Conservation (phyloP, 164 flowering plant species). For the Hamamelis virginiana region DNA sequence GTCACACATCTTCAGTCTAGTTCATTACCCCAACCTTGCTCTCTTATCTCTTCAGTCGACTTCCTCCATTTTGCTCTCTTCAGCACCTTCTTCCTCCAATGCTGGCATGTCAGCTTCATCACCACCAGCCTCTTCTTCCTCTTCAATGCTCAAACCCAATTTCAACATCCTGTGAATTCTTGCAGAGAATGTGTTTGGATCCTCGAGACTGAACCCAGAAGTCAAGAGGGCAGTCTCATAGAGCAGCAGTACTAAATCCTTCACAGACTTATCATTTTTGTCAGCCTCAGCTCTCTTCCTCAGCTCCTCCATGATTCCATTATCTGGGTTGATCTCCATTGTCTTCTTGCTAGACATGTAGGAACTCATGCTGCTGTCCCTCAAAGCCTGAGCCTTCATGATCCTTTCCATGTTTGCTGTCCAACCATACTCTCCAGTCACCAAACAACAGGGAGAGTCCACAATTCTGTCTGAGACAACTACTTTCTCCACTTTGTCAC, state of each 20-base stretch:
- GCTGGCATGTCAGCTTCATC: slow-evolving; percentile 59
- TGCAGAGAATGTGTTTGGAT: slow-evolving; percentile 59
- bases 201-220: slow-evolving; percentile 74
- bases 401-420: slow-evolving; percentile 75
- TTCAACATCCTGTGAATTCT: slow-evolving; percentile 80
- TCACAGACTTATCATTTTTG: slow-evolving; percentile 67
- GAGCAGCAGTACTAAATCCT: slow-evolving; percentile 57
- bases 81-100: slow-evolving; percentile 52
- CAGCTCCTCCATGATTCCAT: slow-evolving; percentile 72
- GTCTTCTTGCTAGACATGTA: slow-evolving; percentile 87
- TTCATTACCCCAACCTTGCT: too few species aligned
- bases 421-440: slow-evolving; percentile 75
- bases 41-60: slow-evolving; percentile 35
- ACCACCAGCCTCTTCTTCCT: slow-evolving; percentile 45
- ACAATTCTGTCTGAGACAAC: slow-evolving; percentile 72
- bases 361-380: slow-evolving; percentile 66
- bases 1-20: too few species aligned
- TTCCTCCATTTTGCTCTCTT: slow-evolving; percentile 74
- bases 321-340: slow-evolving; percentile 79
- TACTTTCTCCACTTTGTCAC: slow-evolving; percentile 66
- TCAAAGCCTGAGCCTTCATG: slow-evolving; percentile 74
- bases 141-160: slow-evolving; percentile 71
- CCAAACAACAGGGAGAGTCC: slow-evolving; percentile 71
- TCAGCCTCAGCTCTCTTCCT: slow-evolving; percentile 79
- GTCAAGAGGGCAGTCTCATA: slow-evolving; percentile 70